Conservation (phyloP, 2,329 filamentous ascomycete genomes). For the Fusarium nelsonii region DNA sequence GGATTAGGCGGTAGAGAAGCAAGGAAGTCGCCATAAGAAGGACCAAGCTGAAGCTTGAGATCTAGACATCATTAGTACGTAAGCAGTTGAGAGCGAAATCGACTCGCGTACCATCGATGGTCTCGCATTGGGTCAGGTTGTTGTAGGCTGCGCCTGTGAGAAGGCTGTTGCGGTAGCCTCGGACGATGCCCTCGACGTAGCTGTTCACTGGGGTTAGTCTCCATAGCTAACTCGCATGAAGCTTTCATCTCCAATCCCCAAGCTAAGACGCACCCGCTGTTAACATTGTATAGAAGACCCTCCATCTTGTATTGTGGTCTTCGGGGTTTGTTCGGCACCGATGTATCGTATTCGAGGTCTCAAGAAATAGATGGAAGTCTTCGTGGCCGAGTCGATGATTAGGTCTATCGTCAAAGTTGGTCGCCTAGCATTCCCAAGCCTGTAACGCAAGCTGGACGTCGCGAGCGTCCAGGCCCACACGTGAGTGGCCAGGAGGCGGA, state of each 20-base stretch:
- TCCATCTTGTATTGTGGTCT: constrained; percentile 72
- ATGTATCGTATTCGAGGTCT: constrained; percentile 10
- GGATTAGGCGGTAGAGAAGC: constrained; percentile 93
- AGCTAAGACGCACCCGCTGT: constrained; percentile 77
- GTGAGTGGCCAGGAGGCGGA: constrained; percentile 46
- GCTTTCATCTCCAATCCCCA: constrained; percentile 13
- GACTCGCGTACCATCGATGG: constrained; percentile 81
- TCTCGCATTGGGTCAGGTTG: constrained; percentile 98
- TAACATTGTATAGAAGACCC: constrained; percentile 93
- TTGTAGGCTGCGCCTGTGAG: constrained; percentile 91
- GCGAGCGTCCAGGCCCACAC: constrained; percentile 41
- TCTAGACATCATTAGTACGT: constrained; percentile 66
- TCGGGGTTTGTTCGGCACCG: constrained; percentile 12
- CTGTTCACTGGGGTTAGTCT: constrained; percentile 61
- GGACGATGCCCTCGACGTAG: constrained; percentile 97
- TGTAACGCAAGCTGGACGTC: constrained; percentile 44
- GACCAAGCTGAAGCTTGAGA: constrained; percentile 96
- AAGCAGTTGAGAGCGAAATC: not conserved
- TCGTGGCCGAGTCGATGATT: constrained; percentile 35
- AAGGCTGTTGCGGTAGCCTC: constrained; percentile 94
- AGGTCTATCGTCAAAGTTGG: constrained; percentile 43
- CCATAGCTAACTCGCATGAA: constrained; percentile 39
- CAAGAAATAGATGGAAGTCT: constrained; percentile 15
- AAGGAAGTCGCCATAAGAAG: constrained; percentile 97
- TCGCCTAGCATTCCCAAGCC: constrained; percentile 46